These are phyloP conservation scores for Zizania latifolia DNA, from an alignment of 176 grass and related monocot genomes.

Conservation along the genomic window DNA sequence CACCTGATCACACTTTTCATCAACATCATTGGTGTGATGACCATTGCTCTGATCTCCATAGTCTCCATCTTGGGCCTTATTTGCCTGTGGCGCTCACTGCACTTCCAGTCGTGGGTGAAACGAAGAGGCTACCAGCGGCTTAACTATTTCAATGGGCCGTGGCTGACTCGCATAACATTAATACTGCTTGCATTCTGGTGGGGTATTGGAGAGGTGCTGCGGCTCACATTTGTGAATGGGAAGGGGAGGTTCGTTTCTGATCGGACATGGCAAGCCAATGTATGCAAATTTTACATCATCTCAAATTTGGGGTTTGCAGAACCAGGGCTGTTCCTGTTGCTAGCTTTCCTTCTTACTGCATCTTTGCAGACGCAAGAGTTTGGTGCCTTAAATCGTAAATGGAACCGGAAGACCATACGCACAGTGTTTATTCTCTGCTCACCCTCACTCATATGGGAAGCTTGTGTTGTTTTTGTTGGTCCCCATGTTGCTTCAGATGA, in stretches of 20 bases:
- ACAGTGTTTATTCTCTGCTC: constrained; percentile 54
- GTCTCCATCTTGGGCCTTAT: constrained; percentile 56
- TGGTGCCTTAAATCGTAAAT: constrained; percentile 57
- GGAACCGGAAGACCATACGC: constrained; percentile 70
- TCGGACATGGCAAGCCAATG: constrained; percentile 42
- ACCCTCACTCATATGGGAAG: constrained; percentile 56
- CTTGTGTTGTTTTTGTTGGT: constrained; percentile 54
- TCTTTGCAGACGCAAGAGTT: constrained; percentile 74
- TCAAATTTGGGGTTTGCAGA: constrained; percentile 95
- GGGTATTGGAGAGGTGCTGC: constrained; percentile 64
- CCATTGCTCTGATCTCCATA: constrained; percentile 70
- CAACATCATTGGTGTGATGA: constrained; percentile 78
- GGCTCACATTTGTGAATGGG: constrained; percentile 64
- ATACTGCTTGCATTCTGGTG: constrained; percentile 72
- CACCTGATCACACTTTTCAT: constrained; percentile 54
- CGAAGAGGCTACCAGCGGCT: constrained; percentile 52
- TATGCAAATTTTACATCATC: constrained; percentile 79
- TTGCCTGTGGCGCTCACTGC: constrained; percentile 55
- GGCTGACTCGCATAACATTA: constrained; percentile 61
- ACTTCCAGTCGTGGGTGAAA: constrained; percentile 76
- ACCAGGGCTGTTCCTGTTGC: constrained; percentile 82
- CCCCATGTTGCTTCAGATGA: constrained; percentile 37
- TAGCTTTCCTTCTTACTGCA: constrained; percentile 71
- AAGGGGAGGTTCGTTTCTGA: constrained; percentile 42
- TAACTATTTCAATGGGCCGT: constrained; percentile 78